A percentile compares a stretch with the other conserved stretches of the same genome.
Conservation (phyloP, 768 basidiomycete species). For the Tulasnella calospora region DNA sequence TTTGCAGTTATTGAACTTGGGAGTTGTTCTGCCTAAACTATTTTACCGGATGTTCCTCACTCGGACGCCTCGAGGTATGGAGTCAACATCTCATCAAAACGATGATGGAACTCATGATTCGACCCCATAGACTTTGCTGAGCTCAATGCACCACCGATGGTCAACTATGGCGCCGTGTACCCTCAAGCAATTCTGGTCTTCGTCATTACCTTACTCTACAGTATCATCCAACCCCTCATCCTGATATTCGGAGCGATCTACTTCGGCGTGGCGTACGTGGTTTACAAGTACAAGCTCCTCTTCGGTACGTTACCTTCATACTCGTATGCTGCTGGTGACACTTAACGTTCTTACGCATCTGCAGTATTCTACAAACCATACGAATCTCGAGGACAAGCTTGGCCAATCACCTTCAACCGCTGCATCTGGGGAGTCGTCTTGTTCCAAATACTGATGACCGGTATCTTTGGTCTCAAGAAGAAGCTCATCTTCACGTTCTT, state of each 20-base stretch:
- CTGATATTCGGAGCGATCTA: constrained; percentile 93
- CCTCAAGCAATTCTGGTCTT: constrained; percentile 96
- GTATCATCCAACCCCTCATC: constrained; percentile 92
- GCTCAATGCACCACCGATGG: constrained; percentile 94
- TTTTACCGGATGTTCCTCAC: constrained; percentile 73
- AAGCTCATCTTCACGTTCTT: constrained; percentile 55
- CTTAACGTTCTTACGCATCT: background rate
- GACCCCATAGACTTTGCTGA: constrained; percentile 78
- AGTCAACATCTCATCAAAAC: background rate
- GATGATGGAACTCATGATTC: background rate
- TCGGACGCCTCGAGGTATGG: constrained; percentile 79
- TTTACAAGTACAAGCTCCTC: constrained; percentile 96
- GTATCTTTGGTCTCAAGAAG: constrained; percentile 75
- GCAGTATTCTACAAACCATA: constrained; percentile 98
- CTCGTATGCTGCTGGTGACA: background rate
- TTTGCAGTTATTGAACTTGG: constrained; percentile 86
- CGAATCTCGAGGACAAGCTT: constrained; percentile 94
- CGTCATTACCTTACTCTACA: constrained; percentile 90
- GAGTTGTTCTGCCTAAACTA: constrained; percentile 74
- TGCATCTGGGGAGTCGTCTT: constrained; percentile 89
- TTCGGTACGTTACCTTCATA: constrained; percentile 58
- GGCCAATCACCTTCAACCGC: constrained; percentile 91
- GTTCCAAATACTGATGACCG: constrained; percentile 95
- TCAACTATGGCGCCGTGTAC: constrained; percentile 96
- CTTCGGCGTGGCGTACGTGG: constrained; percentile 92